A percentile compares a stretch with the other conserved stretches of the same genome.
Conservation (phyloP, 2,329 filamentous ascomycete species). For the Exophiala sideris region DNA sequence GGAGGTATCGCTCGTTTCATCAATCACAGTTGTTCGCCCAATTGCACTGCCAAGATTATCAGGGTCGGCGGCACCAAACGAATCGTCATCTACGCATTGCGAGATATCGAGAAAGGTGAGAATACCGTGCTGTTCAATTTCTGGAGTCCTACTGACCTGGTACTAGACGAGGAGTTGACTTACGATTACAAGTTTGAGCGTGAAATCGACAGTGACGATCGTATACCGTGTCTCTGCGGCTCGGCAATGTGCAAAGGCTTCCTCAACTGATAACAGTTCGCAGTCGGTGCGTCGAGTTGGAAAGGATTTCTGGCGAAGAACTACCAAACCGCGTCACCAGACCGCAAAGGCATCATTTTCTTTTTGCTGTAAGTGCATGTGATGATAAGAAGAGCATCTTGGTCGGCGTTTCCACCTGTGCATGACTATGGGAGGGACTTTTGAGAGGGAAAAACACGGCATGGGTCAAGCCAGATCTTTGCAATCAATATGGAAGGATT, state of each 20-base stretch:
- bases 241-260: slow-evolving; percentile 97
- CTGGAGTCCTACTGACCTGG: slow-evolving; percentile 31
- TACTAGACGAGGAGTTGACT: slow-evolving; percentile 89
- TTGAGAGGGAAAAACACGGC: not conserved
- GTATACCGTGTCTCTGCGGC: slow-evolving; percentile 95
- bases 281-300: not conserved
- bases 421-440: slow-evolving; percentile 2
- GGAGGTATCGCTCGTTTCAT: slow-evolving; percentile 97
- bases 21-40: slow-evolving; percentile 95
- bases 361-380: slow-evolving; percentile 13
- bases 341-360: not conserved
- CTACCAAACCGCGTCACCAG: not conserved
- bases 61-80: slow-evolving; percentile 96
- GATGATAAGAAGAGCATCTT: slow-evolving; percentile 8
- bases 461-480: not conserved
- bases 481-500: not conserved
- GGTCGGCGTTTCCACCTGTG: slow-evolving; percentile 15
- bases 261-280: slow-evolving; percentile 66
- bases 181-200: slow-evolving; percentile 99
- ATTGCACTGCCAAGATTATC: slow-evolving; percentile 99
- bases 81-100: slow-evolving; percentile 96
- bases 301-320: not conserved
- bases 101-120: slow-evolving; percentile 93
- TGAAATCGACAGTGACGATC: slow-evolving; percentile 89
- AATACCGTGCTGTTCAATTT: not conserved